Base-by-base conservation (phyloP, 208 protist species). In the Wallacemonas collosoma region DNA sequence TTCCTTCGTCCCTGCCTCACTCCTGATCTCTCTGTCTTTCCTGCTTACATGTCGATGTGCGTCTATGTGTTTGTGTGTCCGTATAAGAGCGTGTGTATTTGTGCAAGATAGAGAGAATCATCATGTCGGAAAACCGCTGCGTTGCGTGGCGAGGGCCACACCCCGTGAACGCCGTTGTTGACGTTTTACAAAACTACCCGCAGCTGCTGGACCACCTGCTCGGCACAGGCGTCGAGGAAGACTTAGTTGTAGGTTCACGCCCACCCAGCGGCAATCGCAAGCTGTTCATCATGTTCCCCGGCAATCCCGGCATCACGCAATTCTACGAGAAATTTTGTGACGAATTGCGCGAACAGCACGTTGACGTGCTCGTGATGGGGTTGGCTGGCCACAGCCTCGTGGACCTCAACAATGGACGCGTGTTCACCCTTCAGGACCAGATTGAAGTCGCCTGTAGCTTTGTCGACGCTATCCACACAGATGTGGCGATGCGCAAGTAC, bases 331-430 rank as follows among this genome's bases (percentile, higher is more conserved):
- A 66, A 6, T 89, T 94, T 68, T 73, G 72, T 54, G 69, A 76
- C 26, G 62, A 70, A 3, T 62, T 79, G 70, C 63, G 66, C 48
- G 11, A 71, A 11, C 40, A 54, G 53, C 68, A 67, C 45, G 61
- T 86, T 57, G 89, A 94, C 44, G 82, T 91, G 9, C 72, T 94
- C 38, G 89, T 94, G 35, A 89, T 94, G 87, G 89, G 89, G 14
- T 81, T 83, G 50, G 84, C 87, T 3, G 89, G 89, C 0, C 89
- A 94, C 69, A 93, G 85, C 55, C 68, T 91, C 40, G 73, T 75
- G 1, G 75, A 89, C 68, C 81, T 78, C 36, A 94, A 94, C 68
- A 66, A 72, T 15, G 84, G 82, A 2, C 74, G 81, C 51, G n/a
- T 89, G 26, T 94, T 92, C 75, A 71, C 73, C 26, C 56, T 94